Base-by-base conservation (phyloP, 768 basidiomycete species). In the Scleroderma citrinum region DNA sequence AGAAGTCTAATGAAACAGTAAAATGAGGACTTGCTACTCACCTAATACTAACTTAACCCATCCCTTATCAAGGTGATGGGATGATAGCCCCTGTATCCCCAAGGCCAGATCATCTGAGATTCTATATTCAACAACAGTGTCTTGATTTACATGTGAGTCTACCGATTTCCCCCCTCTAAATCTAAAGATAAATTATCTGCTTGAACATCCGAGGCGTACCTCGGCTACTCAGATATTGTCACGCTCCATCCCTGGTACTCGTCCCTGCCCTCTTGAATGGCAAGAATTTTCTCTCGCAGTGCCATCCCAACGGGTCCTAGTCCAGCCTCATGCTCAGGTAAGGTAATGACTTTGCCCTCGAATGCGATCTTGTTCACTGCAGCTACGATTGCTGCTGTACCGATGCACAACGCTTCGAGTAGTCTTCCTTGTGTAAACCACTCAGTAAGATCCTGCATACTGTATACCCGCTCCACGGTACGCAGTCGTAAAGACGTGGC, bases 391-490 rank as follows among this genome's bases (percentile, higher is more conserved):
- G 80, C 88, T 7, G 89, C 91, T 0, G 86, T 89, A 63, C 94
- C 93, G 29, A 87, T 78, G 40, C 87, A 86, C 59, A 97, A 90
- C 13, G 88, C 74, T 66, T 97, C 94, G 19, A 84, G 74, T 10
- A 97, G 75, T 12, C 67, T 71, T 11, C 85, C 88, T n/a, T 77
- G 67, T 48, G 75, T 58, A 8, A 78, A 69, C 50, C 69, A 83
- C 48, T 56, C 74, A 61, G 8, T 81, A 71, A 90, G 59, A 46
- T 89, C 78, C 3, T 63, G 49, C 61, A 83, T 81, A 16, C 82
- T 79, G n/a, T 90, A 65, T 3, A 70, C 55, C 13, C 76, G 74
- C 63, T 90, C 87, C n/a, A 72, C 65, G 0, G 81, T 67, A 54
- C 74, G 53, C 13, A 81, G 48, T 5, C 67, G 68, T 24, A 65